These are phyloP conservation scores for Barnettozyma populi DNA, from an alignment of 805 yeast genomes.

Conservation along the genomic window DNA sequence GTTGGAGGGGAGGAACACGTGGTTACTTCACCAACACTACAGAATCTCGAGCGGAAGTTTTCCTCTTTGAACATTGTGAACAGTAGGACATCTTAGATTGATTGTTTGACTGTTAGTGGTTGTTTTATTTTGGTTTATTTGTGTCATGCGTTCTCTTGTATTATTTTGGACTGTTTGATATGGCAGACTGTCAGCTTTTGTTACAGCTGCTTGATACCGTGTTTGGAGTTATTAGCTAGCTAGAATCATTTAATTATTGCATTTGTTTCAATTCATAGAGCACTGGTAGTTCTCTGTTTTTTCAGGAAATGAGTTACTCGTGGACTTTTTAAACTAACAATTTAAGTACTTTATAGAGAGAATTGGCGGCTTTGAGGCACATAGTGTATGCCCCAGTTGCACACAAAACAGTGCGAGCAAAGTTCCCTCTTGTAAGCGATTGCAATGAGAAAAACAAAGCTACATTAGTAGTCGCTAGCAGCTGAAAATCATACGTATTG, in stretches of 20 bases:
- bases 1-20: neutral
- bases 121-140: neutral
- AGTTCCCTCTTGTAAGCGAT: too few relatives aligned
- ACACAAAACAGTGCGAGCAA: too few relatives aligned
- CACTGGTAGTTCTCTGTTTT: too few relatives aligned
- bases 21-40: constrained; percentile 8
- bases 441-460: too few relatives aligned
- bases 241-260: neutral
- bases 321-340: too few relatives aligned
- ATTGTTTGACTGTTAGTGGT: neutral
- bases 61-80: constrained; percentile 2
- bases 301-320: too few relatives aligned
- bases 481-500: too few relatives aligned
- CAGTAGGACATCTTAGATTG: neutral
- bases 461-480: too few relatives aligned
- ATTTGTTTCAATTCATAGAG: neutral
- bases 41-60: constrained; percentile 10
- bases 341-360: too few relatives aligned
- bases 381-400: too few relatives aligned
- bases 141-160: neutral
- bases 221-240: neutral
- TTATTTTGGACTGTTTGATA: neutral
- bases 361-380: too few relatives aligned
- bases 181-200: neutral
- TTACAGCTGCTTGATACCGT: too few relatives aligned